A percentile compares a stretch with the other conserved stretches of the same genome.
Conservation (phyloP, 768 basidiomycete genomes). For the Lentinus tigrinus region DNA sequence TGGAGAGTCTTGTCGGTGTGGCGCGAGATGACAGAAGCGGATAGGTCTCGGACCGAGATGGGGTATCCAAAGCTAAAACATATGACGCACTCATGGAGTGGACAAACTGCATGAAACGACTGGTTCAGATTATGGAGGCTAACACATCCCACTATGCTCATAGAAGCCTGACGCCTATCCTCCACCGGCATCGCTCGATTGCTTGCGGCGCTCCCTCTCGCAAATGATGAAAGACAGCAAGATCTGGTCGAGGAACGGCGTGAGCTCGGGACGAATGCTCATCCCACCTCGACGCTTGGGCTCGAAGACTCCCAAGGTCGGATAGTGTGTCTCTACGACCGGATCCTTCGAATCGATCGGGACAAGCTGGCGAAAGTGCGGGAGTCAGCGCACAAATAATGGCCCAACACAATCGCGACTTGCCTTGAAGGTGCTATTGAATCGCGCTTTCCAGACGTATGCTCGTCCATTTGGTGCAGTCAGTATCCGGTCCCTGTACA, state of each 20-base stretch:
- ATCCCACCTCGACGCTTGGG: background rate
- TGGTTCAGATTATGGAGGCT: no score
- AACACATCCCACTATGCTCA: no score
- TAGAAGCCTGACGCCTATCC: no score
- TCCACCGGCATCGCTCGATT: no score
- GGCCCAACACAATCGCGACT: background rate
- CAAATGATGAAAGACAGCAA: background rate
- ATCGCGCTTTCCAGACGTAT: background rate
- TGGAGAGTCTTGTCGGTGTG: no score
- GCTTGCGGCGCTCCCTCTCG: background rate
- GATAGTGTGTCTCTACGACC: background rate
- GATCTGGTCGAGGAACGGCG: background rate
- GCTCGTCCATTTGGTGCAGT: background rate
- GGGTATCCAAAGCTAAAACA: no score
- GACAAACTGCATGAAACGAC: no score
- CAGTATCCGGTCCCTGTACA: background rate
- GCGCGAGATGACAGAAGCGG: no score
- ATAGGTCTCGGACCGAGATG: no score
- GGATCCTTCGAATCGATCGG: background rate
- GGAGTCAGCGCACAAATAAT: no score
- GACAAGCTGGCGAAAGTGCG: background rate
- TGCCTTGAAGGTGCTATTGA: background rate
- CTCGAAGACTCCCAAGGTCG: background rate
- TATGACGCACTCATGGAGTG: no score
- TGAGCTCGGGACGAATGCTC: background rate